phyloP scores from a whole-genome alignment of 352 stramenopile species.

The Globisporangium megalacanthum region DNA sequence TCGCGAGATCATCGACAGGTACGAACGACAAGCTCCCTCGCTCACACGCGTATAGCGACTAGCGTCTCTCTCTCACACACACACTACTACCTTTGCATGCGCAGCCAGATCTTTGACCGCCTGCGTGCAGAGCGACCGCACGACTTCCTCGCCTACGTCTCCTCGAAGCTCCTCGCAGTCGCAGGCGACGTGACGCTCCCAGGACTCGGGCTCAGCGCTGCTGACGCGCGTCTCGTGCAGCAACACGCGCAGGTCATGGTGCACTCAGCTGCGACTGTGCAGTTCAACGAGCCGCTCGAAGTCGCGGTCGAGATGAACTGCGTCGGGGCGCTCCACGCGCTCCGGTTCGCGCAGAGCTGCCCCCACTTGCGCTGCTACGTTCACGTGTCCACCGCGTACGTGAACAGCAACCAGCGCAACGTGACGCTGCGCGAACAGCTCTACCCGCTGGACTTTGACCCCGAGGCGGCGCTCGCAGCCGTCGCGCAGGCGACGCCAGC shows the following conservation, averaged over 20 bases:
- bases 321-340: conserved; percentile 53
- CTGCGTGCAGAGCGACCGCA: conserved; percentile 36
- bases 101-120: conserved; percentile 67
- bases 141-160: conserved; percentile 48
- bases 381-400: conserved; percentile 82
- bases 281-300: conserved; percentile 86
- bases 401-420: conserved; percentile 77
- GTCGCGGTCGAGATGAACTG: conserved; percentile 85
- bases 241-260: conserved; percentile 59
- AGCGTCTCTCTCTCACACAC: too few species aligned
- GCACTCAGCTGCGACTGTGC: conserved; percentile 82
- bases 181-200: conserved; percentile 67
- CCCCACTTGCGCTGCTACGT: conserved; percentile 49
- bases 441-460: conserved; percentile 85
- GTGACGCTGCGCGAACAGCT: conserved; percentile 54
- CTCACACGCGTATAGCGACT: too few species aligned
- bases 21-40: too few species aligned
- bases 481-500: conserved; percentile 44
- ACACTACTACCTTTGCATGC: too few species aligned
- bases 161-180: conserved; percentile 53
- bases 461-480: conserved; percentile 51
- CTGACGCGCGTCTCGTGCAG: conserved; percentile 39
- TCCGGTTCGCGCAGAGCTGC: conserved; percentile 59
- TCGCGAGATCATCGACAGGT: conserved; percentile 70
- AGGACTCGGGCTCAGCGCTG: conserved; percentile 40